These are phyloP conservation scores for Aureobasidium pullulans DNA, from an alignment of 2,329 filamentous ascomycete species.

Conservation along the genomic window DNA sequence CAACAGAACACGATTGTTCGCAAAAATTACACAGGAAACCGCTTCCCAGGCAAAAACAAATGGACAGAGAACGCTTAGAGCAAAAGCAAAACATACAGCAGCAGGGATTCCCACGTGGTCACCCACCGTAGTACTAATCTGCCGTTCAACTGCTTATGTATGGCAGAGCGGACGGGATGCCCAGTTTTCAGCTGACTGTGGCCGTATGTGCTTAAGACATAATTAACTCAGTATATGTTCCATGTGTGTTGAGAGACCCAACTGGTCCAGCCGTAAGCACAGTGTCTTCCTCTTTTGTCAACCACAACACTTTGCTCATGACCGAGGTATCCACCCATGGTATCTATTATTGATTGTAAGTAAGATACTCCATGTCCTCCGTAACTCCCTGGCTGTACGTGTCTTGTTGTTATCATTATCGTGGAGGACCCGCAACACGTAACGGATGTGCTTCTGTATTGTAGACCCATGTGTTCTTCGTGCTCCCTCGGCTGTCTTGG, in stretches of 20 bases:
- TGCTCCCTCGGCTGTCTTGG: slow-evolving; percentile 17
- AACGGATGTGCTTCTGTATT: slow-evolving; percentile 28
- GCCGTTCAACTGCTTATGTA: too few species aligned
- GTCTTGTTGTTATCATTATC: background rate
- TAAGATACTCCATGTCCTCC: too few species aligned
- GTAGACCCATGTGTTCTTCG: slow-evolving; percentile 24
- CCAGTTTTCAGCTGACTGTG: background rate
- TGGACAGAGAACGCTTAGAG: too few species aligned
- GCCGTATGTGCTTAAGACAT: background rate
- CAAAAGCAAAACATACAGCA: background rate
- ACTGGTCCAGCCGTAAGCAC: too few species aligned
- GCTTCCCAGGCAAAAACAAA: too few species aligned
- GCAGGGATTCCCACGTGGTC: too few species aligned
- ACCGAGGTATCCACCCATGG: too few species aligned
- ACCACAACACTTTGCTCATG: too few species aligned
- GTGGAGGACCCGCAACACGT: slow-evolving; percentile 16
- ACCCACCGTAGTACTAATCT: too few species aligned
- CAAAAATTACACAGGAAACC: too few species aligned
- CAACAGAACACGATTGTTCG: too few species aligned
- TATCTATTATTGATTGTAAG: background rate
- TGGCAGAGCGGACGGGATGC: background rate
- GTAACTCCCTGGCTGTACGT: background rate
- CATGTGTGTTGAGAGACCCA: background rate
- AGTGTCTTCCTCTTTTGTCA: too few species aligned
- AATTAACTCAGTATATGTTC: background rate